Percentiles rank a stretch among this genome's conserved stretches.
Evolutionary conservation across 140 eudicot species (phyloP).

Genomic region (Oenanthe javanica): DNA sequence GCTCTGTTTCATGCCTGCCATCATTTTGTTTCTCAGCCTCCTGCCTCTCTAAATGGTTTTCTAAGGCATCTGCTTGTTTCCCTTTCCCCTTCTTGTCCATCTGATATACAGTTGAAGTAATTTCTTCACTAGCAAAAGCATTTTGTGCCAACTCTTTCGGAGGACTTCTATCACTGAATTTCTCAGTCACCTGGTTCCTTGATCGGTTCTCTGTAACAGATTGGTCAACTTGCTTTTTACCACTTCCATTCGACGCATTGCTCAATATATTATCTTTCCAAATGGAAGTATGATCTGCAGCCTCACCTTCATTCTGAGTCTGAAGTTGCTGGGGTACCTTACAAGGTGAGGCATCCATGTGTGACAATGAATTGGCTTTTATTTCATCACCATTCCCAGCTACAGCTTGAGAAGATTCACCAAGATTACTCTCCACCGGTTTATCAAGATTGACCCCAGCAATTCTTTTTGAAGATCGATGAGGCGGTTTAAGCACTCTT

Average conservation of each 20-base stretch:
- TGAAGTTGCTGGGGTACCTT: not conserved
- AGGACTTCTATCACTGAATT: not conserved
- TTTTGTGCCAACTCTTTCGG: not conserved
- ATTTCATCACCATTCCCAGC: not conserved
- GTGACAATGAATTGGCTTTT: not conserved
- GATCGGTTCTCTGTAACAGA: not conserved
- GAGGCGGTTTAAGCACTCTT: not conserved
- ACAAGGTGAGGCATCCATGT: not conserved
- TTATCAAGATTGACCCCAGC: constrained; percentile 4
- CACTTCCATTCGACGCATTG: not conserved
- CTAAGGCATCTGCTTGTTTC: not conserved
- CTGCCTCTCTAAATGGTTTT: not conserved
- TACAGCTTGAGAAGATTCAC: not conserved
- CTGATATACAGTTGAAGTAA: not conserved
- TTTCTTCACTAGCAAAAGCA: not conserved
- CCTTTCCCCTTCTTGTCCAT: not conserved
- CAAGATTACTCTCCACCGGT: not conserved
- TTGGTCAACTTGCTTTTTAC: not conserved
- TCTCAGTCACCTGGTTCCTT: not conserved
- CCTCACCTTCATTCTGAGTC: not conserved
- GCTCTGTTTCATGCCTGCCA: not conserved
- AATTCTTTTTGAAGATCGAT: constrained; percentile 6
- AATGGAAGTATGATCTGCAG: not conserved
- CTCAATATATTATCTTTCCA: not conserved
- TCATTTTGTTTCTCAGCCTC: not conserved